These are phyloP conservation scores for Kodamaea fungicola DNA, from an alignment of 1,139 yeast species.

Conservation along the genomic window DNA sequence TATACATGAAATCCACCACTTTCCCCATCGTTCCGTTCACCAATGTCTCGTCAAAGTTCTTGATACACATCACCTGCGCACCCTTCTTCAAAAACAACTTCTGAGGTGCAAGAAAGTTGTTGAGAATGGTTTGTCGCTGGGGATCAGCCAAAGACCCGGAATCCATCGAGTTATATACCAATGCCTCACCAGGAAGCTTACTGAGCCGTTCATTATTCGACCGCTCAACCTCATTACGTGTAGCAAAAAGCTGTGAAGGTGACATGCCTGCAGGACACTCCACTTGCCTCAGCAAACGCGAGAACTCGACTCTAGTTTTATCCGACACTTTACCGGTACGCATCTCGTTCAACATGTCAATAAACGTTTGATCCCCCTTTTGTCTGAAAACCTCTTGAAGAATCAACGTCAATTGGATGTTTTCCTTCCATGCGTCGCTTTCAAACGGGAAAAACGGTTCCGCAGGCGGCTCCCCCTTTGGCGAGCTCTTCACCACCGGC, in stretches of 20 bases:
- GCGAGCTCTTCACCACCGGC: slow-evolving; percentile 51
- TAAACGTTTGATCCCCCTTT: slow-evolving; percentile 72
- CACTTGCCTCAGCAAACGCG: slow-evolving; percentile 53
- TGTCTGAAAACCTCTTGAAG: slow-evolving; percentile 87
- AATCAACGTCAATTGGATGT: slow-evolving; percentile 64
- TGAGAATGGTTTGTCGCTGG: slow-evolving; percentile 43
- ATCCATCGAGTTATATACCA: slow-evolving; percentile 57
- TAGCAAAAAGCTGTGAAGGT: slow-evolving; percentile 85
- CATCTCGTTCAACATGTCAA: slow-evolving; percentile 84
- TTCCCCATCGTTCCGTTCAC: slow-evolving; percentile 94
- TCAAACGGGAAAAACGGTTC: slow-evolving; percentile 68
- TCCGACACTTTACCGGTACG: slow-evolving; percentile 66
- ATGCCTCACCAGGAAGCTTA: slow-evolving; percentile 46
- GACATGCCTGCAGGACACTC: slow-evolving; percentile 63
- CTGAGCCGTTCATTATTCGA: slow-evolving; percentile 64
- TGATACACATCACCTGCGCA: slow-evolving; percentile 95
- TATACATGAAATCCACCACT: slow-evolving; percentile 48
- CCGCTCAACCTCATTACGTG: slow-evolving; percentile 76
- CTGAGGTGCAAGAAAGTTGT: slow-evolving; percentile 72
- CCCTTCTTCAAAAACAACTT: slow-evolving; percentile 64
- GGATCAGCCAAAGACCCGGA: slow-evolving; percentile 53
- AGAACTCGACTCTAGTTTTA: slow-evolving; percentile 54
- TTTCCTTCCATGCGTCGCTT: slow-evolving; percentile 64
- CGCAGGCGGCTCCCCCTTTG: slow-evolving; percentile 5
- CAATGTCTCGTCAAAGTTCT: slow-evolving; percentile 79